Conservation (phyloP, 129 eudicot genomes). For the Deinandra increscens region DNA sequence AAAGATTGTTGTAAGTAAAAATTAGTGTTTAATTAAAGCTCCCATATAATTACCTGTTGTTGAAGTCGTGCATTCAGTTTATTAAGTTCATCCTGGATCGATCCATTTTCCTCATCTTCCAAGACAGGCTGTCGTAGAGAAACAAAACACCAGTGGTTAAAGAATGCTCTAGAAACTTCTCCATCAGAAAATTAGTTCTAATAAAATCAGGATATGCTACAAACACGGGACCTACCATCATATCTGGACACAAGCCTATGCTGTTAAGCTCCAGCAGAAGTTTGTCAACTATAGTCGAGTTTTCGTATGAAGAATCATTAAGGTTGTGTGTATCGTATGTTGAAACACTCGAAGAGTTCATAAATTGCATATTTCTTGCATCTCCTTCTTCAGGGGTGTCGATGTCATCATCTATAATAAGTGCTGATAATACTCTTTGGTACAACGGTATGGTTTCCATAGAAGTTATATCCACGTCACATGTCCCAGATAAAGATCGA, state of each 20-base stretch:
- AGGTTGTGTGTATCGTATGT: constrained; percentile 30
- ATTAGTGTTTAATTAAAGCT: constrained; percentile 9
- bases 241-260: constrained; percentile 59
- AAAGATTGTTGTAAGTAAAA: constrained; percentile 1
- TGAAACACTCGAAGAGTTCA: constrained; percentile 23
- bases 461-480: background rate
- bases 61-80: constrained; percentile 48
- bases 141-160: constrained; percentile 12
- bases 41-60: constrained; percentile 49
- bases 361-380: constrained; percentile 22
- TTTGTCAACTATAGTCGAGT: constrained; percentile 53
- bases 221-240: constrained; percentile 54
- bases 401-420: constrained; percentile 62
- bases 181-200: background rate
- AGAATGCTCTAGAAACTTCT: constrained; percentile 10
- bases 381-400: constrained; percentile 48
- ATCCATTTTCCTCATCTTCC: constrained; percentile 71
- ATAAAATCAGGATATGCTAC: background rate
- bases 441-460: constrained; percentile 43
- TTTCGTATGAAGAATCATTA: constrained; percentile 44
- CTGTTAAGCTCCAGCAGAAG: constrained; percentile 69
- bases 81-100: constrained; percentile 47
- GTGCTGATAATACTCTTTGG: constrained; percentile 84
- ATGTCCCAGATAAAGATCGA: constrained; percentile 32
- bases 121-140: constrained; percentile 62